Evolutionary conservation across 768 basidiomycete genomes (phyloP).

Genomic region (Suillus lakei): DNA sequence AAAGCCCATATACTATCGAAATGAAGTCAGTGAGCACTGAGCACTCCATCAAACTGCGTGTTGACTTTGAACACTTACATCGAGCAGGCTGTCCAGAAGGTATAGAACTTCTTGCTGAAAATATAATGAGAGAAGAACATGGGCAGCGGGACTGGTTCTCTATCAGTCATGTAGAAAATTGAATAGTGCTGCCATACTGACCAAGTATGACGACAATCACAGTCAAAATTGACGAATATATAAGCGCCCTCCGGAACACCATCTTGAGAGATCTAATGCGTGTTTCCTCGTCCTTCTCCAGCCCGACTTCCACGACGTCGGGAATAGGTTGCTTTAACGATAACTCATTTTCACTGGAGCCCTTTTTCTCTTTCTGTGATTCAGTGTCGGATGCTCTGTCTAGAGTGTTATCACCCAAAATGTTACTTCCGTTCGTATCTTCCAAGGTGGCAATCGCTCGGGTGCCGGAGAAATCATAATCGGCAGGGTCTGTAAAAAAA

Average conservation of each 20-base stretch:
- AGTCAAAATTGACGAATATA: constrained; percentile 39
- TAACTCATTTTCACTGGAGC: constrained; percentile 2
- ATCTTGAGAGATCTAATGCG: constrained; percentile 24
- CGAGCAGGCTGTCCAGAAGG: constrained; percentile 44
- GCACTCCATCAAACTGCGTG: background rate
- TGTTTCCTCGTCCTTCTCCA: constrained; percentile 12
- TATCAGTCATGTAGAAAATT: constrained; percentile 4
- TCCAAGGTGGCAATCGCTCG: constrained; percentile 39
- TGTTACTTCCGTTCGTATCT: constrained; percentile 5
- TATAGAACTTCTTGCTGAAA: constrained; percentile 39
- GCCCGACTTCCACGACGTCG: constrained; percentile 5
- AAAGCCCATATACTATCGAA: constrained; percentile 38
- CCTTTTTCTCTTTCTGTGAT: constrained; percentile 15
- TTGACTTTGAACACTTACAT: constrained; percentile 32
- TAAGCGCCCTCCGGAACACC: constrained; percentile 38
- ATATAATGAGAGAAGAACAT: constrained; percentile 45
- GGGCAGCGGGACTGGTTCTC: constrained; percentile 38
- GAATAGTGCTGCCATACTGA: constrained; percentile 12
- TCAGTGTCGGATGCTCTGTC: constrained; percentile 18
- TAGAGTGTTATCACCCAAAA: background rate
- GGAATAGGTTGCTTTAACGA: background rate
- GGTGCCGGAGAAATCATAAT: constrained; percentile 45
- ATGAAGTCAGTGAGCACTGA: constrained; percentile 14
- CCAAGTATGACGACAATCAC: constrained; percentile 41
- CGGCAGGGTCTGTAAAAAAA: constrained; percentile 31